phyloP scores from a whole-genome alignment of 2,329 filamentous ascomycete species.

The Aspergillus quadricinctus region DNA sequence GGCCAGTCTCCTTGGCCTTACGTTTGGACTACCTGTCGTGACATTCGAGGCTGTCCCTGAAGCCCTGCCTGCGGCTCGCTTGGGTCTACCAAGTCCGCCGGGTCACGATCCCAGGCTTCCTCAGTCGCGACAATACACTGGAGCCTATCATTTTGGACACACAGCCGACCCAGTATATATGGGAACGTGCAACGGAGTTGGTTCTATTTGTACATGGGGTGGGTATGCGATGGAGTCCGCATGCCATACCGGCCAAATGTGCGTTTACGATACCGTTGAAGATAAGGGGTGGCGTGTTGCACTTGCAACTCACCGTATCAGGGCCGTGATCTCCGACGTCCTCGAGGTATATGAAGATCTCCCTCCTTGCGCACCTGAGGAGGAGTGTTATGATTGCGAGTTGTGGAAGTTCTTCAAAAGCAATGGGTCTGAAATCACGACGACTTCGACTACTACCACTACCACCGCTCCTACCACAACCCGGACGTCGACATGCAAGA shows the following conservation, averaged over 20 bases:
- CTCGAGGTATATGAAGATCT: constrained; percentile 77
- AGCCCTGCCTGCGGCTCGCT: constrained; percentile 74
- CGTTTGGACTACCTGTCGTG: constrained; percentile 83
- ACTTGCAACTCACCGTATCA: constrained; percentile 86
- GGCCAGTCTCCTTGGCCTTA: constrained; percentile 80
- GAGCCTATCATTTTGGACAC: constrained; percentile 86
- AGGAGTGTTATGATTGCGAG: constrained; percentile 80
- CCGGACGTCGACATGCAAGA: constrained; percentile 37
- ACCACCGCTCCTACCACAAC: constrained; percentile 30
- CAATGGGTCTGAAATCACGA: constrained; percentile 72
- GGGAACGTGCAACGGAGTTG: constrained; percentile 86
- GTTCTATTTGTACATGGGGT: constrained; percentile 81
- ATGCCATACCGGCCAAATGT: constrained; percentile 87
- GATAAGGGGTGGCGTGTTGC: constrained; percentile 91
- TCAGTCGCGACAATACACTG: constrained; percentile 68
- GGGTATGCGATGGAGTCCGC: constrained; percentile 90
- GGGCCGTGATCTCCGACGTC: constrained; percentile 81
- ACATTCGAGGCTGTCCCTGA: constrained; percentile 94
- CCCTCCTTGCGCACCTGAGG: constrained; percentile 70
- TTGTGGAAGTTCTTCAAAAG: constrained; percentile 95
- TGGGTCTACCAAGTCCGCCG: constrained; percentile 82
- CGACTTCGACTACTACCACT: constrained; percentile 37
- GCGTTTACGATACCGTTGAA: constrained; percentile 85
- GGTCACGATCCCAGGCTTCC: constrained; percentile 67
- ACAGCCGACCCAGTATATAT: constrained; percentile 94